phyloP scores from a whole-genome alignment of 305 asterid genomes.

The Rubia tinctorum region DNA sequence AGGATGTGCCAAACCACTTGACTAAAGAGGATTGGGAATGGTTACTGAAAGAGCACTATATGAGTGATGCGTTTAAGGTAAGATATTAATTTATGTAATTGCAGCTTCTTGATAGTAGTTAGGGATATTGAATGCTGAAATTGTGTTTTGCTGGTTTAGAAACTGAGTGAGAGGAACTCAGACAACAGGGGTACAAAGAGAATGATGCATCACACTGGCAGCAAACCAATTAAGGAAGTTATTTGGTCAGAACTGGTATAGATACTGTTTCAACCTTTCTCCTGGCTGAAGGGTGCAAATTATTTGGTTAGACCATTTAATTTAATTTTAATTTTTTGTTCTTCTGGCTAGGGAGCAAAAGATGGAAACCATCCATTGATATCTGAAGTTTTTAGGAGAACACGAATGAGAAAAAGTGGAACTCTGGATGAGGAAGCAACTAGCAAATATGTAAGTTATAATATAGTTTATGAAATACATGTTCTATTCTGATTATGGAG shows the following conservation, averaged over 20 bases:
- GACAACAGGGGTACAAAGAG: not conserved
- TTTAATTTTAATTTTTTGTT: not conserved
- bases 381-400: not conserved
- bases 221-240: not conserved
- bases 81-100: not conserved
- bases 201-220: not conserved
- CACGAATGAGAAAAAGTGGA: not conserved
- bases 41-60: not conserved
- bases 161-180: not conserved
- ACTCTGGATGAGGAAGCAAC: not conserved
- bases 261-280: not conserved
- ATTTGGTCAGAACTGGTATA: not conserved
- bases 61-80: not conserved
- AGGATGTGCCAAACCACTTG: not conserved
- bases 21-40: not conserved
- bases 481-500: too few relatives aligned
- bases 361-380: not conserved
- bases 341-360: not conserved
- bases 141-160: not conserved
- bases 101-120: not conserved
- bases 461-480: too few relatives aligned
- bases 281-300: too few relatives aligned
- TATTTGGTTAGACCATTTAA: not conserved
- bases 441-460: not conserved
- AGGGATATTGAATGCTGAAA: too few relatives aligned